phyloP scores from a whole-genome alignment of 192 early-diverging fungal species.

The Linderina pennispora region DNA sequence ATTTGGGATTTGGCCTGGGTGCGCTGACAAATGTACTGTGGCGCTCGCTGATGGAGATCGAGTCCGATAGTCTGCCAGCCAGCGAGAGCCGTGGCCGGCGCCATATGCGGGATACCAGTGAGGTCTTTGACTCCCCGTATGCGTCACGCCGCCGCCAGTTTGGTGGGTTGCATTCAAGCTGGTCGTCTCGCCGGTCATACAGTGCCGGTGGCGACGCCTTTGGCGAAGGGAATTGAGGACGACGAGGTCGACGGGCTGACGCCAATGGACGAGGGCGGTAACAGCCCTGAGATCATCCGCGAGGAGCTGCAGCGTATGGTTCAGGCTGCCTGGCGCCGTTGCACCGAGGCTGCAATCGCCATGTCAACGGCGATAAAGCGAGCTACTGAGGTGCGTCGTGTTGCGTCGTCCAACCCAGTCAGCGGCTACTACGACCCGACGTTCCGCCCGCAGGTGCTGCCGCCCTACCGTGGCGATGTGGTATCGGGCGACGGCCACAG shows the following conservation, averaged over 20 bases:
- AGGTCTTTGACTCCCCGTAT: conserved; percentile 5
- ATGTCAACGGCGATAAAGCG: conserved; percentile 38
- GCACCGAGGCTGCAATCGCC: conserved; percentile 38
- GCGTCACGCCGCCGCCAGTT: conserved; percentile 27
- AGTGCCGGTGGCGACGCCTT: not conserved
- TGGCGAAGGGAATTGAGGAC: not conserved
- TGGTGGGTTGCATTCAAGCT: conserved; percentile 10
- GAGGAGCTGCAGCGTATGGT: conserved; percentile 46
- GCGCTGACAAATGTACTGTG: conserved; percentile 27
- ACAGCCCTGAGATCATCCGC: conserved; percentile 36
- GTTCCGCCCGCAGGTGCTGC: conserved; percentile 37
- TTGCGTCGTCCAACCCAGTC: conserved; percentile 24
- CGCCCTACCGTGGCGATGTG: conserved; percentile 33
- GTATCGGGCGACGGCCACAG: conserved; percentile 7
- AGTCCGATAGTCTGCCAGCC: not conserved
- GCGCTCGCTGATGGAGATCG: conserved; percentile 29
- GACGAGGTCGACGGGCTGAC: conserved; percentile 8
- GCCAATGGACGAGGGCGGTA: conserved; percentile 37
- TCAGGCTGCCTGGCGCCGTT: conserved; percentile 37
- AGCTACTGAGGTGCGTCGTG: conserved; percentile 20
- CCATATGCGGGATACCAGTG: not conserved
- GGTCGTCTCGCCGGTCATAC: conserved; percentile 17
- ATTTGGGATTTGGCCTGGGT: conserved; percentile 13
- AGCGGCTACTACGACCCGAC: conserved; percentile 41
- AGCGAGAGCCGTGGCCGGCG: conserved; percentile 1